phyloP scores from a whole-genome alignment of 2,329 filamentous ascomycete genomes.

The Parastagonospora avenae region DNA sequence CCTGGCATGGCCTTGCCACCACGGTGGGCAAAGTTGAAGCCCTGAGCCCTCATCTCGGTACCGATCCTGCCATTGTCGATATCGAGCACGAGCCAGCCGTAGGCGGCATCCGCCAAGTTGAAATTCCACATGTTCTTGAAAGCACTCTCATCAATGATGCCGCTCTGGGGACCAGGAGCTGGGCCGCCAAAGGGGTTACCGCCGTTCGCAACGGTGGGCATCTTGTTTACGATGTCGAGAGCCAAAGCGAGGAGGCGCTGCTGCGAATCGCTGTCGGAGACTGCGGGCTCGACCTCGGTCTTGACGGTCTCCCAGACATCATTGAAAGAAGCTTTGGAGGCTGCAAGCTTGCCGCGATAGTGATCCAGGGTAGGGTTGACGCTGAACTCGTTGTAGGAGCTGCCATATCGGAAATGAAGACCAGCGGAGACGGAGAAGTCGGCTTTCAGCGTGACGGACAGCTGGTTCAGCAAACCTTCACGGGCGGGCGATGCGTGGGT shows the following conservation, averaged over 20 bases:
- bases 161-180: slow-evolving; percentile 72
- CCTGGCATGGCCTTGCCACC: slow-evolving; percentile 69
- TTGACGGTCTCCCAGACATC: slow-evolving; percentile 99
- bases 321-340: slow-evolving; percentile 97
- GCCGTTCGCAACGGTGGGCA: slow-evolving; percentile 92
- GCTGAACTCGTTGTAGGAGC: slow-evolving; percentile 99
- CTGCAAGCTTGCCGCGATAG: slow-evolving; percentile 96
- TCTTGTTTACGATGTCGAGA: slow-evolving; percentile 93
- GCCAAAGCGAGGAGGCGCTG: slow-evolving; percentile 91
- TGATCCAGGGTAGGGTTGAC: slow-evolving; percentile 98
- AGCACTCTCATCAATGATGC: slow-evolving; percentile 95
- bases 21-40: slow-evolving; percentile 98
- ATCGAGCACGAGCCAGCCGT: slow-evolving; percentile 93
- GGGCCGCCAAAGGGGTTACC: slow-evolving; percentile 96
- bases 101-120: slow-evolving; percentile 95
- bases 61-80: slow-evolving; percentile 95
- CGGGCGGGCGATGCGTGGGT: slow-evolving; percentile 96
- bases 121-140: slow-evolving; percentile 99
- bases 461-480: slow-evolving; percentile 95
- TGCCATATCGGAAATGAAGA: slow-evolving; percentile 97
- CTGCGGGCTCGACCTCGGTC: slow-evolving; percentile 91
- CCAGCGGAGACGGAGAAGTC: slow-evolving; percentile 98
- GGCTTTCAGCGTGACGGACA: slow-evolving; percentile 95
- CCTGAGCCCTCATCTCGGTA: slow-evolving; percentile 97
- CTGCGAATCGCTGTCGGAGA: slow-evolving; percentile 90